Conservation (phyloP, 1,284 basidiomycete genomes). For the Rhodotorula sp. region DNA sequence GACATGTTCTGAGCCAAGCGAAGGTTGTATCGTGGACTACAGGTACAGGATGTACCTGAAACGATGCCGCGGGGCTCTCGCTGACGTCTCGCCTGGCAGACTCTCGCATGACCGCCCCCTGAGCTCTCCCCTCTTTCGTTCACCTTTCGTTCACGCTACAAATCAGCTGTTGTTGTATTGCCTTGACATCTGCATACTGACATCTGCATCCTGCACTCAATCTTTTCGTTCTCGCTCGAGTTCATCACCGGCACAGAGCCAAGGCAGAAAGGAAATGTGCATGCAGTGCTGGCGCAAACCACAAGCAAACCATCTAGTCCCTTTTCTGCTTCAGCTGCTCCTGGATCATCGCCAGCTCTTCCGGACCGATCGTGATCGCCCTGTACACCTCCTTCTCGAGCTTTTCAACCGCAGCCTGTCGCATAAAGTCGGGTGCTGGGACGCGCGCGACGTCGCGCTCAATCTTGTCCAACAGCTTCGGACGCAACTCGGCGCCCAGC, state of each 20-base stretch:
- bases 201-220: not conserved
- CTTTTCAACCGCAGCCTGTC: not conserved
- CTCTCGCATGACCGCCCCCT: not conserved
- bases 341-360: not conserved
- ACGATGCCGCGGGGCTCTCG: no score
- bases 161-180: not conserved
- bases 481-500: not conserved
- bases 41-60: no score
- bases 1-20: constrained; percentile 3
- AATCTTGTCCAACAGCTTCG: not conserved
- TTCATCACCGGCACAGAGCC: no score
- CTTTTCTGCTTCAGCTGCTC: not conserved
- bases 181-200: no score
- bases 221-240: no score
- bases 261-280: no score
- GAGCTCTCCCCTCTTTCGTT: not conserved
- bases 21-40: not conserved
- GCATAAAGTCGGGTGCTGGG: not conserved
- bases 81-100: no score
- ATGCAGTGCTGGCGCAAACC: not conserved
- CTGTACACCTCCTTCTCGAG: not conserved
- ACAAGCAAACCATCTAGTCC: not conserved
- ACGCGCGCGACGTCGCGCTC: not conserved
- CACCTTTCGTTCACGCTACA: not conserved
- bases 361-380: not conserved